Percentiles rank a stretch among this genome's conserved stretches.
These are phyloP conservation scores for Blastocystis sp. DNA, from an alignment of 352 stramenopile species.

Conservation along the genomic window DNA sequence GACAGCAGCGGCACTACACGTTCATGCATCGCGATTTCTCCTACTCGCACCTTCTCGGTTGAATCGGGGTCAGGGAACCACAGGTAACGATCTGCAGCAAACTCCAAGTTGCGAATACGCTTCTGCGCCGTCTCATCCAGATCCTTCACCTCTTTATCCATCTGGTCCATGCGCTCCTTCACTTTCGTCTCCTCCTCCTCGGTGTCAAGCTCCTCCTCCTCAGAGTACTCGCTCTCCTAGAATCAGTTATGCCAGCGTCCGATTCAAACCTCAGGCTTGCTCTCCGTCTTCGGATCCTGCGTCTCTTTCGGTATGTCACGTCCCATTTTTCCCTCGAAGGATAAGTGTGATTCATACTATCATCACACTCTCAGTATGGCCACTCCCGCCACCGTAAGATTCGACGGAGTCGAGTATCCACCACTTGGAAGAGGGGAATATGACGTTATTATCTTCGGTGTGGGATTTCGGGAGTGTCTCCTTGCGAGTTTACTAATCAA, in stretches of 20 bases:
- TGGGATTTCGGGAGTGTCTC: slow-evolving; percentile 96
- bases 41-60: background rate
- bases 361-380: too few species aligned
- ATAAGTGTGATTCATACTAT: too few species aligned
- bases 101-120: slow-evolving; percentile 38
- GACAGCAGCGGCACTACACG: slow-evolving; percentile 33
- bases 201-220: background rate
- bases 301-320: background rate
- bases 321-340: too few species aligned
- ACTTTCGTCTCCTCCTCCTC: background rate
- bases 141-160: background rate
- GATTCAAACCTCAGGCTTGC: background rate
- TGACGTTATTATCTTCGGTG: slow-evolving; percentile 96
- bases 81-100: background rate
- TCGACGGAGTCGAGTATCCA: background rate
- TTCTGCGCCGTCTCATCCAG: background rate
- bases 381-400: too few species aligned
- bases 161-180: background rate
- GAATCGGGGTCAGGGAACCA: slow-evolving; percentile 26
- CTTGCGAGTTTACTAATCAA: slow-evolving; percentile 85
- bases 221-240: background rate
- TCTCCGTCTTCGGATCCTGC: background rate
- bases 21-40: background rate
- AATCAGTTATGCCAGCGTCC: background rate
- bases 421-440: slow-evolving; percentile 76